Base-by-base conservation (phyloP, 1,284 basidiomycete species). In the Schizophyllum amplum region DNA sequence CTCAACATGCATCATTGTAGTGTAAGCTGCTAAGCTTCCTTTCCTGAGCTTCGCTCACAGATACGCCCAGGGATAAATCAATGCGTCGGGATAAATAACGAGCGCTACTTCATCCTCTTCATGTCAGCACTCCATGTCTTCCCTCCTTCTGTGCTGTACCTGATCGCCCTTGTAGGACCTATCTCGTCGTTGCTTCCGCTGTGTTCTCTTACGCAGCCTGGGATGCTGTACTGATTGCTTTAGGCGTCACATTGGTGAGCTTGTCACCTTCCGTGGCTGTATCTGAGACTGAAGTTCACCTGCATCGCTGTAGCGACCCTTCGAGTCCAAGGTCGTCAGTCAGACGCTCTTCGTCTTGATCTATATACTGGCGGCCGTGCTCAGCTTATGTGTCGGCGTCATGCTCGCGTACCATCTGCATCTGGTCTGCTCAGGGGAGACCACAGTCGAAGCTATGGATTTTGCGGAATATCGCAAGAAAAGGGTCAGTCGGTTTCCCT, bases 31-130 rank as follows among this genome's bases (percentile, higher is more conserved):
- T 47, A 58, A 42, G 53, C 50, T 55, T 17, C 48, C 11, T 42
- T 50, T 50, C 24, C 9, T 21, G 48, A 9, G 2, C 24, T n/a
- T 20, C 11, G 15, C 24, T 50, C 20, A 22, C 51, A 50, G 23
- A 54, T 22, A 59, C 50, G 48, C 24, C 21, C 70, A 89, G 94
- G 96, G 96, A 87, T 99, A 63, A 98, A 98, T 69, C 91, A 93
- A 79, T 98, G 95, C 66, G 92, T 99, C 23, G 96, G 97, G 1
- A 70, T 98, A 5, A 80, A 96, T 68, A 99, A 99, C 67, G 95
- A 98, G 70, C 83, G 96, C 0, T 93, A 98, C 72, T 99, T 99
- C 66, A 81, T 97, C 27, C 76, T 98, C 33, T 99, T 98, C 80
- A 88, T 98, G 92, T 90, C 59, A 55, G 83, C n/a, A 72, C 42